Percentiles rank a stretch among this genome's conserved stretches.
Evolutionary conservation across 257 asterid species (phyloP).

Genomic region (Schizonepeta tenuifolia): DNA sequence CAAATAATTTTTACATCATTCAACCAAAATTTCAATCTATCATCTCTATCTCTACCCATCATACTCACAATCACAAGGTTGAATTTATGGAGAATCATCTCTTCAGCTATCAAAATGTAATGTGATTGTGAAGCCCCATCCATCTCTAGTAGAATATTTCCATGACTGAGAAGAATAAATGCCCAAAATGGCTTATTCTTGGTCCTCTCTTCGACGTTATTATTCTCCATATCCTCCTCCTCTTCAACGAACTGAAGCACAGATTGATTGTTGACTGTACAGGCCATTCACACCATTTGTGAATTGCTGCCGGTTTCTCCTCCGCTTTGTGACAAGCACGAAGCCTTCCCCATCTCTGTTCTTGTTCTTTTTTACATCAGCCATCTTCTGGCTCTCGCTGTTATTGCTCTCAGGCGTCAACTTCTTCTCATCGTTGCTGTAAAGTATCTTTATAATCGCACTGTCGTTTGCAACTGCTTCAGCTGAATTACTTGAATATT

Average conservation of each 20-base stretch:
- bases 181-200: conserved; percentile 22
- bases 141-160: background rate
- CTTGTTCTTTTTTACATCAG: conserved; percentile 46
- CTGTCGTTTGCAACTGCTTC: conserved; percentile 83
- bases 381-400: conserved; percentile 36
- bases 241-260: conserved; percentile 83
- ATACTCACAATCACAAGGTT: conserved; percentile 16
- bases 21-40: conserved; percentile 37
- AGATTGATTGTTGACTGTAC: conserved; percentile 78
- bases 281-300: conserved; percentile 64
- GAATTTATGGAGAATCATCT: conserved; percentile 8
- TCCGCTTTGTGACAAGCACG: conserved; percentile 79
- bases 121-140: conserved; percentile 27
- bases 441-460: conserved; percentile 72
- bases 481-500: conserved; percentile 54
- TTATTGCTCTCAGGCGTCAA: conserved; percentile 41
- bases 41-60: conserved; percentile 30
- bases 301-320: conserved; percentile 85
- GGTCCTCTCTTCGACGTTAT: conserved; percentile 10
- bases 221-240: conserved; percentile 15
- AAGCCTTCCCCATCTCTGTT: conserved; percentile 85
- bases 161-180: conserved; percentile 19
- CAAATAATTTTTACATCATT: conserved; percentile 37
- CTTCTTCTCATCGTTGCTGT: conserved; percentile 60
- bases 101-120: conserved; percentile 27